Evolutionary conservation across 176 grass and related monocot species (phyloP), one percentile per base, ranked within the genome.

Genomic region (Pontederia crassipes): DNA sequence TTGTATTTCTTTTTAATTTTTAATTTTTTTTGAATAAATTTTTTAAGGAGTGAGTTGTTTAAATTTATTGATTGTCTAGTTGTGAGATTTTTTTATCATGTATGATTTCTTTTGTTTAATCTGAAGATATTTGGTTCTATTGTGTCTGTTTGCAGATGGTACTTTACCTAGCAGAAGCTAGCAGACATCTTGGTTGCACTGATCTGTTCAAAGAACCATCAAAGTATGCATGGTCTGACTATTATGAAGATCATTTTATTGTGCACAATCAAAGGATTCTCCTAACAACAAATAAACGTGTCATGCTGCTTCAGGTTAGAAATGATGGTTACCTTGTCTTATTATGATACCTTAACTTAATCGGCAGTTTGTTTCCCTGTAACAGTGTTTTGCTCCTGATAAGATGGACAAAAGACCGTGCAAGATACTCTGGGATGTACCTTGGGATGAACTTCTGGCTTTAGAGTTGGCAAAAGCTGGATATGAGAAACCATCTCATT

Each of bases 171-270:
- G 92, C 92, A 73, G 92, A 97, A 79, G 87, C 87, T 62, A 85
- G 92, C 76, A 60, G 87, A 74, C 83, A 88, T 85, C 82, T 97
- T 74, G 92, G 82, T 57, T 91, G 92, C 76, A 81, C 92, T 28
- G 92, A 97, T 78, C 74, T 97, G 71, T 97, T 97, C 79, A 86
- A 78, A 61, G 92, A 97, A 85, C 92, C 92, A 73, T 91, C 92
- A 9, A 97, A 97, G 72, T 97, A 88, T 74, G 92, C 92, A 80
- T 97, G 92, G 92, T 91, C 92, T 52, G 92, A 97, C 82, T 97
- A 88, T 69, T 97, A 97, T 20, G 92, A 88, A 82, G 78, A 83
- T 49, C 80, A 97, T 85, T 91, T 80, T 73, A 62, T 91, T 78
- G 74, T 88, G 67, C 70, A 74, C 64, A 80, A 76, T 54, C 83